A percentile compares a stretch with the other conserved stretches of the same genome.
These are phyloP conservation scores for Canavalia gladiata DNA, from an alignment of 306 rosid genomes.

Conservation along the genomic window DNA sequence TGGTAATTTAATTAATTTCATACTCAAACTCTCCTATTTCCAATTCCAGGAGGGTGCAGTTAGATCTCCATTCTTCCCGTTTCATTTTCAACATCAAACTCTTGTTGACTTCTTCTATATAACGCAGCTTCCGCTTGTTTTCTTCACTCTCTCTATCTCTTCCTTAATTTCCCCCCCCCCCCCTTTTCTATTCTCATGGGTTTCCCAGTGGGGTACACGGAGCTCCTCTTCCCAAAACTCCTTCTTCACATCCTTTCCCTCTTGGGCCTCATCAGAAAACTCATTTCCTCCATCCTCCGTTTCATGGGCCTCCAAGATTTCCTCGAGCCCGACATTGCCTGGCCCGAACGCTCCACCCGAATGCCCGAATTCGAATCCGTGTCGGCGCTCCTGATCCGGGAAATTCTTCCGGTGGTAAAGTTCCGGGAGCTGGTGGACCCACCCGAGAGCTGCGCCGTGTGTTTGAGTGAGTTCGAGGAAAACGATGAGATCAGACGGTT, in stretches of 20 bases:
- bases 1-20: background rate
- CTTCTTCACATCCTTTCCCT: constrained; percentile 65
- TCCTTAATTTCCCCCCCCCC: background rate
- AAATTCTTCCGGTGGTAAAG: constrained; percentile 72
- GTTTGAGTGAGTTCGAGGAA: constrained; percentile 75
- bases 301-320: constrained; percentile 71
- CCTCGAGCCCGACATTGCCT: constrained; percentile 73
- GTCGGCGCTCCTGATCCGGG: constrained; percentile 66
- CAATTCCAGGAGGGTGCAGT: background rate
- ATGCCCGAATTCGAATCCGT: constrained; percentile 65
- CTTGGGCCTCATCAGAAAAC: constrained; percentile 63
- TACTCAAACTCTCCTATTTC: background rate
- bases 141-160: background rate
- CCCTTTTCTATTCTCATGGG: constrained; percentile 56
- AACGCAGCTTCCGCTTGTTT: background rate
- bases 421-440: constrained; percentile 77
- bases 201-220: constrained; percentile 77
- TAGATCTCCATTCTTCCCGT: background rate
- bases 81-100: constrained; percentile 11
- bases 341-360: constrained; percentile 49
- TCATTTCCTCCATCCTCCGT: constrained; percentile 58
- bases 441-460: constrained; percentile 86
- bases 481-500: constrained; percentile 82
- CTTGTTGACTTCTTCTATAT: constrained; percentile 18
- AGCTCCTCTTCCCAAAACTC: constrained; percentile 72